Base-by-base conservation (phyloP, 208 protist genomes). In the Phytomonas sp. region DNA sequence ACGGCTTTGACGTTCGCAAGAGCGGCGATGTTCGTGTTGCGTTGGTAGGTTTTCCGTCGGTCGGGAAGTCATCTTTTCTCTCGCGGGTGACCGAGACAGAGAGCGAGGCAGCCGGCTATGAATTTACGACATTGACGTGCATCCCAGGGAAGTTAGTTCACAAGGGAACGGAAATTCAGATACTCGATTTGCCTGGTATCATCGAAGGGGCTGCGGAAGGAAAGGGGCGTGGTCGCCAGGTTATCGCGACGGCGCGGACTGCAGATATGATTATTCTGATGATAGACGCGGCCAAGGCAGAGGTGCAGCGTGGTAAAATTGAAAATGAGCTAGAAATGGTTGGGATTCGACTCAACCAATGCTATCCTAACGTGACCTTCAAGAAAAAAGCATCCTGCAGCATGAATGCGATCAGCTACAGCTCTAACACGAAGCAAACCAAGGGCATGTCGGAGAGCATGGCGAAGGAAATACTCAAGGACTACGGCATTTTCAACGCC, bases 101-200 rank as follows among this genome's bases (percentile, higher is more conserved):
- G 70, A 99, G 96, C 67, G 96, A 97, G 82, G 96, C 93, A 32
- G 98, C 97, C 0, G 84, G 91, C 28, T 99, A 99, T 77, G 97
- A 99, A 69, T 99, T 99, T 85, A 99, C 98, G 37, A 99, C 98
- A 7, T 89, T 99, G 17, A 99, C 98, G 23, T 99, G 97, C 84
- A 99, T 99, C 81, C 98, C 98, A 15, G 98, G 98, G 46, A 95
- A 99, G 62, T 84, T 99, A 33, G 71, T 95, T 67, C 94, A 98
- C 84, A 98, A 96, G 66, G 97, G 95, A 11, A 97, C 97, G 8
- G 93, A 97, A 56, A 98, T 99, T 68, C 98, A 99, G 79, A 91
- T 99, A 76, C 82, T 99, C 23, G 98, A 99, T 82, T 74, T 99
- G 15, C 98, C 98, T 26, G 98, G 98, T 77, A 99, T 99, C 74